Conservation (phyloP, 2,329 filamentous ascomycete genomes). For the Penicillium concentricum region DNA sequence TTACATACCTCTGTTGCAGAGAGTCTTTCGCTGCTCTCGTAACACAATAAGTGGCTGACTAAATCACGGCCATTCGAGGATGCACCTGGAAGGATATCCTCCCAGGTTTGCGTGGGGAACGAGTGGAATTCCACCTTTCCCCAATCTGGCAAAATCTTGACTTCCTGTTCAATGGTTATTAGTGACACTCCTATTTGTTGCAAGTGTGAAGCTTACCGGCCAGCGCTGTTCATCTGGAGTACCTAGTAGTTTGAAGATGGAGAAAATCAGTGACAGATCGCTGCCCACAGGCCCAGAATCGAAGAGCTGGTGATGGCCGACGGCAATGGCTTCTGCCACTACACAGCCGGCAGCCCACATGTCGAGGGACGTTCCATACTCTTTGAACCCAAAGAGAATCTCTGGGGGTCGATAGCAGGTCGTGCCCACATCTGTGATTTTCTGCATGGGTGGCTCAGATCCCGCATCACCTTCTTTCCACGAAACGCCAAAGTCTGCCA, state of each 20-base stretch:
- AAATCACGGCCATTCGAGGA: slow-evolving; percentile 62
- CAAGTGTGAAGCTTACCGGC: slow-evolving; percentile 61
- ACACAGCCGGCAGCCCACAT: slow-evolving; percentile 88
- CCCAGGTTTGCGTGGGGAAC: slow-evolving; percentile 69
- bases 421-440: slow-evolving; percentile 91
- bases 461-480: slow-evolving; percentile 64
- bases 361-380: slow-evolving; percentile 72
- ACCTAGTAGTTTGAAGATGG: slow-evolving; percentile 87
- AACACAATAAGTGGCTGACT: slow-evolving; percentile 67
- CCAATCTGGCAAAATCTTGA: slow-evolving; percentile 71
- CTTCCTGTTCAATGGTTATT: slow-evolving; percentile 29
- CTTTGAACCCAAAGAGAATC: slow-evolving; percentile 76
- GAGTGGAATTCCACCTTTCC: slow-evolving; percentile 77
- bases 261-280: slow-evolving; percentile 84
- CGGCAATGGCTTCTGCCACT: slow-evolving; percentile 69
- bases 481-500: slow-evolving; percentile 90
- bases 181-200: background rate
- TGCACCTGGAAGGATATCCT: slow-evolving; percentile 63
- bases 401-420: slow-evolving; percentile 90
- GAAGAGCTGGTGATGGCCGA: slow-evolving; percentile 65
- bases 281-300: slow-evolving; percentile 87
- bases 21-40: slow-evolving; percentile 66
- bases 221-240: slow-evolving; percentile 78
- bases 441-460: slow-evolving; percentile 64
- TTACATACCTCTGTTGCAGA: slow-evolving; percentile 61